phyloP scores from a whole-genome alignment of 1,284 basidiomycete genomes.

The Ceratobasidium papillatum region DNA sequence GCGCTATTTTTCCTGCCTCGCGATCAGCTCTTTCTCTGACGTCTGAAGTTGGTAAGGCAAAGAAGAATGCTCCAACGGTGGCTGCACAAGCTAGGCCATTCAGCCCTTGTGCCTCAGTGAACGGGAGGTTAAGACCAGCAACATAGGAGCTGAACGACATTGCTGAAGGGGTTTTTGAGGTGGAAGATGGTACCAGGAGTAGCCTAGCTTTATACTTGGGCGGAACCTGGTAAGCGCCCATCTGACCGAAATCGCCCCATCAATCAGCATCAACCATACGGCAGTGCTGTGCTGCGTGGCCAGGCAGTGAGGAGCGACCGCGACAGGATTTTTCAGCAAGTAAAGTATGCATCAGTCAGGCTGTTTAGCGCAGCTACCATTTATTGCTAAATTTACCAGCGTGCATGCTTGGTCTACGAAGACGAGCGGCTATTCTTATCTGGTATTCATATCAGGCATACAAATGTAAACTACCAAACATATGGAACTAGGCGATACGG shows the following conservation, averaged over 20 bases:
- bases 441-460: too few species aligned
- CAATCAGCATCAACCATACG: too few species aligned
- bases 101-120: conserved; percentile 2
- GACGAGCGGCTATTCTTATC: too few species aligned
- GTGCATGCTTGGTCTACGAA: background rate
- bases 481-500: conserved; percentile 8
- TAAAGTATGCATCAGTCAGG: too few species aligned
- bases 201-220: too few species aligned
- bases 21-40: background rate
- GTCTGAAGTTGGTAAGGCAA: background rate
- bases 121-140: conserved; percentile 18
- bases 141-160: conserved; percentile 28
- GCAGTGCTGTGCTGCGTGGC: too few species aligned
- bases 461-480: conserved; percentile 16
- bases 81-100: conserved; percentile 18
- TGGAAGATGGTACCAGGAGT: too few species aligned
- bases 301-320: too few species aligned
- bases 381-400: background rate
- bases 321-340: too few species aligned
- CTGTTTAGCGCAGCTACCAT: too few species aligned
- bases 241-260: background rate
- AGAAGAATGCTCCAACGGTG: background rate
- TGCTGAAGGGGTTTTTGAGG: background rate
- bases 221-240: background rate
- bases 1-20: conserved; percentile 2